Evolutionary conservation across 345 rosid genomes (phyloP).

Genomic region (Populus euphratica): DNA sequence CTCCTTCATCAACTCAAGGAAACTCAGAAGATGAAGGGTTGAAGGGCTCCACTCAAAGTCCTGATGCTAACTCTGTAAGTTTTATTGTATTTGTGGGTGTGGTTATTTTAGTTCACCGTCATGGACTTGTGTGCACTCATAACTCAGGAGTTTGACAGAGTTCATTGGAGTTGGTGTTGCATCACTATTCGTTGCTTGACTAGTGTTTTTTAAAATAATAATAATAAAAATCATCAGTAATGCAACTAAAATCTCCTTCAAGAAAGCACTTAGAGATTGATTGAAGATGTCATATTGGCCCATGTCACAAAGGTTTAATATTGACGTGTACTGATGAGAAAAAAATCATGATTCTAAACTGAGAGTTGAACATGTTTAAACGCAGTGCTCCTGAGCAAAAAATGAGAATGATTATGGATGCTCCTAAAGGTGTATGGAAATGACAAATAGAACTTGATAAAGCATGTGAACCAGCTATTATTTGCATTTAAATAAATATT

Average conservation of each 20-base stretch:
- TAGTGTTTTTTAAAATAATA: neutral
- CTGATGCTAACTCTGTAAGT: constrained; percentile 68
- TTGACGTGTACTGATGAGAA: neutral
- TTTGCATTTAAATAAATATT: neutral
- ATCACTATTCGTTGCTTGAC: neutral
- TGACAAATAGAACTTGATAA: neutral
- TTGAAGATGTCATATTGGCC: neutral
- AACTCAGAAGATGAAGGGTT: constrained; percentile 48
- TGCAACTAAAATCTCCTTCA: neutral
- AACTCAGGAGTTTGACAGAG: neutral
- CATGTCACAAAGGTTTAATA: neutral
- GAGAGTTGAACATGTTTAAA: neutral
- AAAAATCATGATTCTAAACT: neutral
- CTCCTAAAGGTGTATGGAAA: neutral
- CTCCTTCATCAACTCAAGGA: constrained; percentile 53
- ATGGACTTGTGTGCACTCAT: neutral
- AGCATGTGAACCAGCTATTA: neutral
- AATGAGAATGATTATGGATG: neutral
- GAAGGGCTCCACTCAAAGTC: constrained; percentile 41
- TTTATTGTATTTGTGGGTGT: neutral
- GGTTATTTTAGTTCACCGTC: neutral
- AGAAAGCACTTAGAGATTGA: neutral
- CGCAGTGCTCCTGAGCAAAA: neutral
- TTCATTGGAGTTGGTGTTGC: neutral
- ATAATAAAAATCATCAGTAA: neutral